Evolutionary conservation across 768 basidiomycete genomes (phyloP).

Genomic region (Termitomyces sp.): DNA sequence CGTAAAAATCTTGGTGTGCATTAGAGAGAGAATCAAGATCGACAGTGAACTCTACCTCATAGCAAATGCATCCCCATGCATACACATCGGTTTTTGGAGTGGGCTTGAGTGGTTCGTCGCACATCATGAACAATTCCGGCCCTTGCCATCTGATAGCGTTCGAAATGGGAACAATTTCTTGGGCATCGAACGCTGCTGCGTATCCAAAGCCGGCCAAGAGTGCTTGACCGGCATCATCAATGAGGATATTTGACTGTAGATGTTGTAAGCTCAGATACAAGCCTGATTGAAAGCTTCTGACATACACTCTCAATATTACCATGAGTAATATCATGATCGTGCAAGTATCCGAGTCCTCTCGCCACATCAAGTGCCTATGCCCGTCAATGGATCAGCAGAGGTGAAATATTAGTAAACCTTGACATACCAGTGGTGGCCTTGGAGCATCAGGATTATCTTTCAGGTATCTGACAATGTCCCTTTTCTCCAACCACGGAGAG

Average conservation of each 20-base stretch:
- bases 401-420: no score
- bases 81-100: constrained; percentile 1
- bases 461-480: constrained; percentile 2
- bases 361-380: not conserved
- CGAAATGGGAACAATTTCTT: no score
- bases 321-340: not conserved
- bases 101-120: not conserved
- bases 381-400: not conserved
- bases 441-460: not conserved
- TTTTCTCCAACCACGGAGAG: constrained; percentile 12
- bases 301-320: not conserved
- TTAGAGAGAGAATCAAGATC: not conserved
- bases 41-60: not conserved
- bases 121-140: not conserved
- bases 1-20: not conserved
- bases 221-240: not conserved
- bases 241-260: not conserved
- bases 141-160: constrained; percentile 7
- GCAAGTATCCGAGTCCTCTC: not conserved
- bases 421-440: not conserved
- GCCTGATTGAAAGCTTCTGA: no score
- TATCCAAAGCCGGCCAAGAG: constrained; percentile 3
- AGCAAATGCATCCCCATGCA: not conserved
- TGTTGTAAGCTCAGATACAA: not conserved
- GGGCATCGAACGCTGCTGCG: not conserved